A percentile compares a stretch with the other conserved stretches of the same genome.
Evolutionary conservation across 1,284 basidiomycete species (phyloP).

Genomic region (Ustilago xerochloae): DNA sequence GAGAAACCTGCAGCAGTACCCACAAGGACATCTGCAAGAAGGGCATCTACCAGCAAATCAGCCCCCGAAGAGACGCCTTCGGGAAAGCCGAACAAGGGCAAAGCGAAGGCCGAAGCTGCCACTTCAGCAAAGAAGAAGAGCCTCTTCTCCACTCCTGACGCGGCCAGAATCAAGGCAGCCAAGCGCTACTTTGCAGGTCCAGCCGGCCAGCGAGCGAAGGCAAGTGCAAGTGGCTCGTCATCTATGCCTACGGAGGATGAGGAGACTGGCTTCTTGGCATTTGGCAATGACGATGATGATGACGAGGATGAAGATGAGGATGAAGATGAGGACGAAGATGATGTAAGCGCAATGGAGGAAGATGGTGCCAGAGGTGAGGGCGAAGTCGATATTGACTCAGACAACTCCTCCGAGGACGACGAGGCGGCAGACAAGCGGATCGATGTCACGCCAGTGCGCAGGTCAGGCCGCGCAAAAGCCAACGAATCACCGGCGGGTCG

Average conservation of each 20-base stretch:
- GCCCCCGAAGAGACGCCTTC: neutral
- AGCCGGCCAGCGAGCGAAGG: neutral
- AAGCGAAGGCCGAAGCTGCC: neutral
- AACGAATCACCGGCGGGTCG: neutral
- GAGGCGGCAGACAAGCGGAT: neutral
- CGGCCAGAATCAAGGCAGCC: constrained; percentile 7
- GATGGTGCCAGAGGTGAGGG: neutral
- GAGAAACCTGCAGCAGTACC: neutral
- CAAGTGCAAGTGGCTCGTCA: constrained; percentile 4
- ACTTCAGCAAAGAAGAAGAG: neutral
- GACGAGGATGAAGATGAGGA: constrained; percentile 1
- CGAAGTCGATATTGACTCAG: neutral
- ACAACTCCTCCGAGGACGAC: constrained; percentile 29
- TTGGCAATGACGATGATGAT: constrained; percentile 1
- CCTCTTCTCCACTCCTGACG: constrained; percentile 4
- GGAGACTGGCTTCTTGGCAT: neutral
- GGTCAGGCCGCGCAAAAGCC: neutral
- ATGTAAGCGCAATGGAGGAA: neutral
- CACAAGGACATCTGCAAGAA: neutral
- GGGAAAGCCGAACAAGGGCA: neutral
- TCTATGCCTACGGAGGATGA: constrained; percentile 19
- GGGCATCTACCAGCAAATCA: neutral
- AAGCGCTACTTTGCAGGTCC: constrained; percentile 30
- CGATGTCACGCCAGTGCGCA: neutral
- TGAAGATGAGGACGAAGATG: constrained; percentile 1